Evolutionary conservation across 306 rosid species (phyloP).

Genomic region (Pachyrhizus erosus): DNA sequence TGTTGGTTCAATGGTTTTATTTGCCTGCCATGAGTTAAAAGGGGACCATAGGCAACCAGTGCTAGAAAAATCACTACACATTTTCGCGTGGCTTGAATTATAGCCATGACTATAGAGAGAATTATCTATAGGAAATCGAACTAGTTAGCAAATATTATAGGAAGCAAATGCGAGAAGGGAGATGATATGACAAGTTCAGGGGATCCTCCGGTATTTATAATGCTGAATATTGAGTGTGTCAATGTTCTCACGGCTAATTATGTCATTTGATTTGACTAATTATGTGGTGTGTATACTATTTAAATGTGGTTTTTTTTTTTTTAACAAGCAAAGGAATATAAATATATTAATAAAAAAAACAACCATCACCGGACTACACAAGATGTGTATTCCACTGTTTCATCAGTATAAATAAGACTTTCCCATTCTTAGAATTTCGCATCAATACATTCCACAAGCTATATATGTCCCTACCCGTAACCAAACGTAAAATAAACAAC

Average conservation of each 20-base stretch:
- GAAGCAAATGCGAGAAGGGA: background rate
- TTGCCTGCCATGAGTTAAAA: conserved; percentile 33
- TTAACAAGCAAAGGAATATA: no score
- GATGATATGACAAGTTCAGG: background rate
- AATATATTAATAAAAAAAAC: no score
- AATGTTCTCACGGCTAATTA: background rate
- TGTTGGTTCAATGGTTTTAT: conserved; percentile 33
- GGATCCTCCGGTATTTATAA: conserved; percentile 35
- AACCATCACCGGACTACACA: no score
- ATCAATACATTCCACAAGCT: no score
- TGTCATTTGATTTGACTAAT: conserved; percentile 36
- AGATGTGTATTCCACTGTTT: no score
- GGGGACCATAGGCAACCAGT: conserved; percentile 27
- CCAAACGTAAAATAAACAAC: no score
- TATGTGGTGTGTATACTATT: background rate
- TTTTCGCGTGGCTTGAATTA: conserved; percentile 26
- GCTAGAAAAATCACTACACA: conserved; percentile 16
- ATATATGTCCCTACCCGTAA: no score
- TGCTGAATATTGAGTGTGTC: background rate
- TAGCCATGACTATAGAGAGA: conserved; percentile 23
- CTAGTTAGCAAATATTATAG: background rate
- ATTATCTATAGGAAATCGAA: background rate
- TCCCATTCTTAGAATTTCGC: no score
- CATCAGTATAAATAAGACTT: no score
- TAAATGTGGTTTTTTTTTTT: no score